Percentiles rank a stretch among this genome's conserved stretches.
phyloP scores from a whole-genome alignment of 1,139 yeast species.

The Yamadazyma kanchanaburiensis region DNA sequence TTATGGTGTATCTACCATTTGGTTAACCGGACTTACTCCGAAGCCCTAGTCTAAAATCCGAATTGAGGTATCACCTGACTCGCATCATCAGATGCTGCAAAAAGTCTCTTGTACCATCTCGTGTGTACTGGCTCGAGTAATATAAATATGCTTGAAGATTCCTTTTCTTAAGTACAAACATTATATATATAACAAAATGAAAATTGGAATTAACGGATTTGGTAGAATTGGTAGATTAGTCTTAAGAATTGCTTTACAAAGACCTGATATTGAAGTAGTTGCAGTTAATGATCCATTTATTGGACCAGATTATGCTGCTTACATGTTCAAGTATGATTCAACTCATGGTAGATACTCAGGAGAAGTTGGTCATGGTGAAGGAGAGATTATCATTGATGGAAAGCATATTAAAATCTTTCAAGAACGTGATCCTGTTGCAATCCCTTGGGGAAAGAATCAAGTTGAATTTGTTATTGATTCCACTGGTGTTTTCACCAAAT shows the following conservation, averaged over 20 bases:
- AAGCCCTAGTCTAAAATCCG: too few relatives aligned
- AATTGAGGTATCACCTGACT: too few relatives aligned
- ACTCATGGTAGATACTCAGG: conserved; percentile 71
- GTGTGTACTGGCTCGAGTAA: too few relatives aligned
- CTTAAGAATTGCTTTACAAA: conserved; percentile 61
- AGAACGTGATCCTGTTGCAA: conserved; percentile 66
- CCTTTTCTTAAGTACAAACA: too few relatives aligned
- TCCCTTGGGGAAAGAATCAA: conserved; percentile 70
- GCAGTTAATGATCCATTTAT: conserved; percentile 77
- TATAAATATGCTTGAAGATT: too few relatives aligned
- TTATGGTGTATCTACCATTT: too few relatives aligned
- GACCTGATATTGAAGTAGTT: conserved; percentile 63
- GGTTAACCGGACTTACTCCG: too few relatives aligned
- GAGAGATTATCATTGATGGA: conserved; percentile 55
- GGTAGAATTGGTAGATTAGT: conserved; percentile 80
- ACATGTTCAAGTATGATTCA: conserved; percentile 79
- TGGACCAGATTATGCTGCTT: conserved; percentile 69
- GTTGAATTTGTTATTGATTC: conserved; percentile 74
- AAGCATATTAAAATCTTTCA: conserved; percentile 57
- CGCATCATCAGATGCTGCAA: too few relatives aligned
- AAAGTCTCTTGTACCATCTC: too few relatives aligned
- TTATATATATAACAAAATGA: too few relatives aligned
- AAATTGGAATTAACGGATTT: conserved; percentile 72
- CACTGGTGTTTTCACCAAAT: conserved; percentile 75
- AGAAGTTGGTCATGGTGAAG: conserved; percentile 50